phyloP scores from a whole-genome alignment of 2,329 filamentous ascomycete genomes.

The Arthroderma sp. region DNA sequence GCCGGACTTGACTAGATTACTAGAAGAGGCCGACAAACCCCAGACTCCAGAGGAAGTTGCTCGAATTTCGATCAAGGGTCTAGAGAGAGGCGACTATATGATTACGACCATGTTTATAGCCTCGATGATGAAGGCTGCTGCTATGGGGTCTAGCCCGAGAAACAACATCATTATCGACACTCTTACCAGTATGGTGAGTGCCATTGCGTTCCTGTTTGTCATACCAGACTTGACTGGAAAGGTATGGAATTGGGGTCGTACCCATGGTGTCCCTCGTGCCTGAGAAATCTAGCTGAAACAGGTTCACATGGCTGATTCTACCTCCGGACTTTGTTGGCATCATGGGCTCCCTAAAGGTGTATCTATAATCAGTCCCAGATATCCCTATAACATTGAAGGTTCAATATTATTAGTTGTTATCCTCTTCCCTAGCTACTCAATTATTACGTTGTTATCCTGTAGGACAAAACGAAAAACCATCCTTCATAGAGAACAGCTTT shows the following conservation, averaged over 20 bases:
- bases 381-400: not conserved
- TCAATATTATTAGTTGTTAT: not conserved
- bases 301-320: not conserved
- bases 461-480: no score
- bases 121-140: slow-evolving; percentile 53
- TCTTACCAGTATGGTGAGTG: slow-evolving; percentile 42
- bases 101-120: slow-evolving; percentile 66
- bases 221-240: slow-evolving; percentile 46
- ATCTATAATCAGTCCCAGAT: not conserved
- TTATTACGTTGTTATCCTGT: no score
- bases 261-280: slow-evolving; percentile 34
- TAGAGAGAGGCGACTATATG: slow-evolving; percentile 71
- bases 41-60: slow-evolving; percentile 73
- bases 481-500: no score
- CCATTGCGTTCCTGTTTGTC: slow-evolving; percentile 45
- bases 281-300: not conserved
- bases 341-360: not conserved
- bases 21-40: slow-evolving; percentile 72
- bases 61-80: slow-evolving; percentile 51
- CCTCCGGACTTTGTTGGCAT: not conserved
- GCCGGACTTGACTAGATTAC: slow-evolving; percentile 61
- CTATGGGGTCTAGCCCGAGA: slow-evolving; percentile 41
- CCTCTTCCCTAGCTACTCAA: no score
- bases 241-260: slow-evolving; percentile 46
- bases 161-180: slow-evolving; percentile 45